A percentile compares a stretch with the other conserved stretches of the same genome.
phyloP scores from a whole-genome alignment of 495 filamentous ascomycete species.

The Xylona heveae region DNA sequence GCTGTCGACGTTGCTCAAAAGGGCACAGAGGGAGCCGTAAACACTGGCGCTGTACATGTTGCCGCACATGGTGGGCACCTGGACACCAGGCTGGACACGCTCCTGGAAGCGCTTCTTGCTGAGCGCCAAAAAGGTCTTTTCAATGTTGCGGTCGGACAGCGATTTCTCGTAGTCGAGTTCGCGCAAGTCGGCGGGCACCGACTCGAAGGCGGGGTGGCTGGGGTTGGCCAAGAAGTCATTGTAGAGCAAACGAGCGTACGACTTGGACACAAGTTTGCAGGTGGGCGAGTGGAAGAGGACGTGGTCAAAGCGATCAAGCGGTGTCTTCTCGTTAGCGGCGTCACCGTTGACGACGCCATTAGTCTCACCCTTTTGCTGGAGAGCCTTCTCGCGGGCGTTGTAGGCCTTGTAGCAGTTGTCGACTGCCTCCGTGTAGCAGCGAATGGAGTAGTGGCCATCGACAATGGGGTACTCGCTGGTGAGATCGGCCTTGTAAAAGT shows the following conservation, averaged over 20 bases:
- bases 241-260: conserved; percentile 85
- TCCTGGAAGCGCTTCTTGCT: conserved; percentile 90
- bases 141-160: conserved; percentile 75
- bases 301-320: conserved; percentile 87
- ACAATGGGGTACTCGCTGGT: conserved; percentile 96
- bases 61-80: conserved; percentile 84
- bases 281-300: conserved; percentile 89
- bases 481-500: conserved; percentile 98
- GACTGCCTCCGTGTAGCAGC: conserved; percentile 89
- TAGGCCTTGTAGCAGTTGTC: conserved; percentile 94
- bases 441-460: conserved; percentile 85
- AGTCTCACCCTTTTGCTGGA: conserved; percentile 26
- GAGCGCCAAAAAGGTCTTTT: conserved; percentile 91
- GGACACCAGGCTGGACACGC: conserved; percentile 64
- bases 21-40: conserved; percentile 61
- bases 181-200: conserved; percentile 68
- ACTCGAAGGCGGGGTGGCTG: conserved; percentile 53
- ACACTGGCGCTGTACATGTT: conserved; percentile 99
- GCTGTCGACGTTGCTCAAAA: conserved; percentile 52
- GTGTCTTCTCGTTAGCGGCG: conserved; percentile 30
- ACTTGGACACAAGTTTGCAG: conserved; percentile 94
- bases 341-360: conserved; percentile 26
- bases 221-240: conserved; percentile 83
- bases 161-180: conserved; percentile 73
- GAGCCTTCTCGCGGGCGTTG: conserved; percentile 54